A percentile compares a stretch with the other conserved stretches of the same genome.
phyloP scores from a whole-genome alignment of 345 rosid genomes.

The Pistacia vera region DNA sequence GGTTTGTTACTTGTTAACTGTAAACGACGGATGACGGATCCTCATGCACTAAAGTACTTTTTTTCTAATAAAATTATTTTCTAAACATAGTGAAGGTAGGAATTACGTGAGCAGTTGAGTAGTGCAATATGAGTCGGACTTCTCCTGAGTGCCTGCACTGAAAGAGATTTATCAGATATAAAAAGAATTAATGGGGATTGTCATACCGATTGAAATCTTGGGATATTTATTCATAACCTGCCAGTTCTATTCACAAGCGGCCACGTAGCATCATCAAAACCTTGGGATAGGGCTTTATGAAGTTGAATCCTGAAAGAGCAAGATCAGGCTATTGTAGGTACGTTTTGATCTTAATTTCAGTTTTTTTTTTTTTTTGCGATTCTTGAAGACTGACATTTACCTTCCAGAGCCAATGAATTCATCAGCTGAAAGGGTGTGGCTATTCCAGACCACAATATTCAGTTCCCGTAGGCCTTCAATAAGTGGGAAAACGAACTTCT shows the following conservation, averaged over 20 bases:
- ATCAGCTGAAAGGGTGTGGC: slow-evolving; percentile 44
- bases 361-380: neutral
- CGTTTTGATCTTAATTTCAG: neutral
- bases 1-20: neutral
- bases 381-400: slow-evolving; percentile 20
- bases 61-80: no score
- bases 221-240: slow-evolving; percentile 28
- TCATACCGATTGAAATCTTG: neutral
- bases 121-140: slow-evolving; percentile 46
- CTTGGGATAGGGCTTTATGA: slow-evolving; percentile 49
- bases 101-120: slow-evolving; percentile 29
- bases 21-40: no score
- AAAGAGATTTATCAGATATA: slow-evolving; percentile 9
- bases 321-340: neutral
- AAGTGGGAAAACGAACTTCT: slow-evolving; percentile 47
- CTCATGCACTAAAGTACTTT: no score
- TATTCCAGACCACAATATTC: slow-evolving; percentile 47
- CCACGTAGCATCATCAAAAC: slow-evolving; percentile 51
- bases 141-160: slow-evolving; percentile 45
- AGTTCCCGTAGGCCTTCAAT: slow-evolving; percentile 56
- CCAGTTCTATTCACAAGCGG: slow-evolving; percentile 36
- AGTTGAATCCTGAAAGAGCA: slow-evolving; percentile 41
- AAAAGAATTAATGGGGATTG: neutral
- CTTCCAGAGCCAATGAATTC: slow-evolving; percentile 54
- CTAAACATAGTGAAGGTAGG: neutral